Percentiles rank a stretch among this genome's conserved stretches.
These are phyloP conservation scores for Micractinium conductrix DNA, from an alignment of 139 green algal genomes.

Conservation along the genomic window DNA sequence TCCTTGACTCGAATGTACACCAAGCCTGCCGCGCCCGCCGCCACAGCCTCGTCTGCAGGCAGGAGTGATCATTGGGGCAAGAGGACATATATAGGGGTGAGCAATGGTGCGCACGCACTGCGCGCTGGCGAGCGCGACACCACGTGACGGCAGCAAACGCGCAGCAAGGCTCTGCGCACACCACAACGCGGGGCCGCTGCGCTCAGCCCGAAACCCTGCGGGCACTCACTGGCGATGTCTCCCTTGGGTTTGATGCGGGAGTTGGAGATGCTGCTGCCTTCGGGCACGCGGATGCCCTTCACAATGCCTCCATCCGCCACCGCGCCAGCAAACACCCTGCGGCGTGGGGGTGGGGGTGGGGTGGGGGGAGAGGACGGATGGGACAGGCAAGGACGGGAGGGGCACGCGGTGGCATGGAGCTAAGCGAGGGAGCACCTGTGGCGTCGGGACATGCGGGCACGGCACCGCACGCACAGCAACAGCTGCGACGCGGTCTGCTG, in stretches of 20 bases:
- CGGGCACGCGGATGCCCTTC: conserved; percentile 85
- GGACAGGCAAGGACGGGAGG: background rate
- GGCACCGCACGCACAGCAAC: no score
- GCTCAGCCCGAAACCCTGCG: no score
- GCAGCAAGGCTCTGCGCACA: no score
- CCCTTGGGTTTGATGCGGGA: conserved; percentile 85
- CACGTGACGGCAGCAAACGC: no score
- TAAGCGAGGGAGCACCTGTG: no score
- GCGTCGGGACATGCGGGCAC: no score
- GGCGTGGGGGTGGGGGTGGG: no score
- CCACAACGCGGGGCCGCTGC: no score
- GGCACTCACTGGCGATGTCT: conserved; percentile 67
- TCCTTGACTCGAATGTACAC: conserved; percentile 76
- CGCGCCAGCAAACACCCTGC: conserved; percentile 84
- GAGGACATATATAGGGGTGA: no score
- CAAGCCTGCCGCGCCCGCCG: conserved; percentile 62
- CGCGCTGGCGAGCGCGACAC: no score
- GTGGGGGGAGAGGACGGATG: background rate
- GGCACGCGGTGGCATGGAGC: no score
- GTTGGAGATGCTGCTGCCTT: conserved; percentile 85
- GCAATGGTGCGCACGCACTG: no score
- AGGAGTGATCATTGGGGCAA: background rate
- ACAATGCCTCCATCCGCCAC: conserved; percentile 78
- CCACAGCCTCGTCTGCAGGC: conserved; percentile 31
- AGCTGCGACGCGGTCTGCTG: background rate